Conservation (phyloP, 192 early-diverging fungal genomes). For the Mortierella antarctica region DNA sequence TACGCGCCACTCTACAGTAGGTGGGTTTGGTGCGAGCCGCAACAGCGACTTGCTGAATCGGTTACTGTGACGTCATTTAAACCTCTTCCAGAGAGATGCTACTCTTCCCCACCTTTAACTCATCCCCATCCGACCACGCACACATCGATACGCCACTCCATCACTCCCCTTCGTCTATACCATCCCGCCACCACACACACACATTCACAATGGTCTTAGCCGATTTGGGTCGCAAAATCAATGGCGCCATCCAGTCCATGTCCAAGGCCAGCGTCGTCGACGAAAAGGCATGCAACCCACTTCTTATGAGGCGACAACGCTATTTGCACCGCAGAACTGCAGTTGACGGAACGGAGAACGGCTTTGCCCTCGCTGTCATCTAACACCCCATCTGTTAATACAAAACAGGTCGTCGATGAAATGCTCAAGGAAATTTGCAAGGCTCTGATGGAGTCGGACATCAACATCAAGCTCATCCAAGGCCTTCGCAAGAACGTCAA, state of each 20-base stretch:
- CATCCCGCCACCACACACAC: neutral
- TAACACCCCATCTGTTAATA: neutral
- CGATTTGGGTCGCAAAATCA: slow-evolving; percentile 92
- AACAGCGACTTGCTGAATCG: neutral
- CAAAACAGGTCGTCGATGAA: slow-evolving; percentile 71
- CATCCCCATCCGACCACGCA: neutral
- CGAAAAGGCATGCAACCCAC: slow-evolving; percentile 69
- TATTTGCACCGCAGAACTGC: no score
- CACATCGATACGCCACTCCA: neutral
- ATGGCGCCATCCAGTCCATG: slow-evolving; percentile 81
- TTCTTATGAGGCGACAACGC: neutral
- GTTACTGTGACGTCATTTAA: no score
- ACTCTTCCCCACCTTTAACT: no score
- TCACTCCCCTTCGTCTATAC: neutral
- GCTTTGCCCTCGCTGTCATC: neutral
- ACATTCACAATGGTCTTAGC: slow-evolving; percentile 80
- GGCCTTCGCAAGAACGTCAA: slow-evolving; percentile 89
- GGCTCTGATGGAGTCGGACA: slow-evolving; percentile 91
- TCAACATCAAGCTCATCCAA: slow-evolving; percentile 89
- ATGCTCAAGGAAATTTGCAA: slow-evolving; percentile 87
- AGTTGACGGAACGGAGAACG: no score
- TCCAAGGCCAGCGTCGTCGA: slow-evolving; percentile 90
- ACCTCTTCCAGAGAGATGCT: no score
- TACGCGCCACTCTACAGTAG: neutral
- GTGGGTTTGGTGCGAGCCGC: neutral